Evolutionary conservation across 345 rosid species (phyloP).

Genomic region (Citrus medica): DNA sequence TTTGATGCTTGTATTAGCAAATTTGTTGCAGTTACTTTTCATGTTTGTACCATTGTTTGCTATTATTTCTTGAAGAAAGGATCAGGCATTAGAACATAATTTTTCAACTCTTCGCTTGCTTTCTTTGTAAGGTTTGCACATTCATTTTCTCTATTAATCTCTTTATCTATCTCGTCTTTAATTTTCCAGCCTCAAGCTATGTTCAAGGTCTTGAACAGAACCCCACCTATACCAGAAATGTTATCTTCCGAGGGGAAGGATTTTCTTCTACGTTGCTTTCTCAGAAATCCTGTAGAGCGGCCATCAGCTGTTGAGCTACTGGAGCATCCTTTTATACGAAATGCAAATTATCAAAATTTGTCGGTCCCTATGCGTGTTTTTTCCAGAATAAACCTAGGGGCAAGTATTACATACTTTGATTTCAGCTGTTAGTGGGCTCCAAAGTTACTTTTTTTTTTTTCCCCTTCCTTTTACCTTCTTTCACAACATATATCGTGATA

Average conservation of each 20-base stretch:
- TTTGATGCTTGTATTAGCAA: neutral
- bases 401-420: slow-evolving; percentile 16
- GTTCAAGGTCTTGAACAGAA: slow-evolving; percentile 54
- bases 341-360: slow-evolving; percentile 32
- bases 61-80: neutral
- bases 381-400: slow-evolving; percentile 22
- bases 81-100: neutral
- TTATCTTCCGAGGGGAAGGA: slow-evolving; percentile 59
- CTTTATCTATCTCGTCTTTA: slow-evolving; percentile 2
- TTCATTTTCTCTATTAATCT: neutral
- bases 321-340: slow-evolving; percentile 54
- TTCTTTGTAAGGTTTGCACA: neutral
- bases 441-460: neutral
- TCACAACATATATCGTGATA: slow-evolving; percentile 2
- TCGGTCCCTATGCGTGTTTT: slow-evolving; percentile 12
- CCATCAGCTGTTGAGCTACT: slow-evolving; percentile 48
- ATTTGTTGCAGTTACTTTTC: neutral
- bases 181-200: slow-evolving; percentile 56
- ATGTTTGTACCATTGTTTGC: neutral
- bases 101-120: neutral
- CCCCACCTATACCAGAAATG: slow-evolving; percentile 54
- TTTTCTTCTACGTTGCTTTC: slow-evolving; percentile 56
- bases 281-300: slow-evolving; percentile 58
- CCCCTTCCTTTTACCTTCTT: too few relatives aligned
- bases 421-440: slow-evolving; percentile 3